Evolutionary conservation across 148 eudicot species (phyloP).

Genomic region (Polygonum aviculare): DNA sequence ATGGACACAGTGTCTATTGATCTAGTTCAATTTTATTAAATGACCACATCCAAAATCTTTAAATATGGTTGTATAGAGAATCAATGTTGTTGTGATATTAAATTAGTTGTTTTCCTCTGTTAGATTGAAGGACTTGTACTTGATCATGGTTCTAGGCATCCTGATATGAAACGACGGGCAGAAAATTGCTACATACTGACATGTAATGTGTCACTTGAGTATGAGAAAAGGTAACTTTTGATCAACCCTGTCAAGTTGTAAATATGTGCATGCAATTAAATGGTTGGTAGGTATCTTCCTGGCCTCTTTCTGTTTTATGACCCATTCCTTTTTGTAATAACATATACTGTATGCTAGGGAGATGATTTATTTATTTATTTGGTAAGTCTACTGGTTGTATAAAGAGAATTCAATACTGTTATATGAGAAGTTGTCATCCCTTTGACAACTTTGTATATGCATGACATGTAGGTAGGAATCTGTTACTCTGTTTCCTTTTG

Average conservation of each 20-base stretch:
- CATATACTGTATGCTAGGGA: background rate
- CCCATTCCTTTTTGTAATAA: background rate
- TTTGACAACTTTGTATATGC: background rate
- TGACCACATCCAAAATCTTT: background rate
- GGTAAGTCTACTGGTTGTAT: background rate
- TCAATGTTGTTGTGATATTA: background rate
- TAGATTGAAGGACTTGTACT: constrained; percentile 96
- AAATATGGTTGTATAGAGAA: background rate
- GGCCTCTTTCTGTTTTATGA: background rate
- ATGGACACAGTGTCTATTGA: background rate
- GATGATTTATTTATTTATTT: background rate
- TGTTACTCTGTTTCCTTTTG: no score
- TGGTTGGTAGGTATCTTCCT: background rate
- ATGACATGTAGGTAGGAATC: no score
- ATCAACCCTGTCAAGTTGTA: background rate
- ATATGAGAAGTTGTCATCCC: background rate
- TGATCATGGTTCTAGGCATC: constrained; percentile 99
- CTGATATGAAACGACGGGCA: constrained; percentile 94
- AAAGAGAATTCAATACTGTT: background rate
- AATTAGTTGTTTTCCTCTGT: background rate
- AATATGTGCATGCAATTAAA: background rate
- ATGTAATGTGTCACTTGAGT: constrained; percentile 82
- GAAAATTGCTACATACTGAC: constrained; percentile 87
- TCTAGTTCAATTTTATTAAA: background rate
- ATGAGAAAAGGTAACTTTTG: constrained; percentile 78